Conservation (phyloP, 116 monocot species). For the Posidonia oceanica region DNA sequence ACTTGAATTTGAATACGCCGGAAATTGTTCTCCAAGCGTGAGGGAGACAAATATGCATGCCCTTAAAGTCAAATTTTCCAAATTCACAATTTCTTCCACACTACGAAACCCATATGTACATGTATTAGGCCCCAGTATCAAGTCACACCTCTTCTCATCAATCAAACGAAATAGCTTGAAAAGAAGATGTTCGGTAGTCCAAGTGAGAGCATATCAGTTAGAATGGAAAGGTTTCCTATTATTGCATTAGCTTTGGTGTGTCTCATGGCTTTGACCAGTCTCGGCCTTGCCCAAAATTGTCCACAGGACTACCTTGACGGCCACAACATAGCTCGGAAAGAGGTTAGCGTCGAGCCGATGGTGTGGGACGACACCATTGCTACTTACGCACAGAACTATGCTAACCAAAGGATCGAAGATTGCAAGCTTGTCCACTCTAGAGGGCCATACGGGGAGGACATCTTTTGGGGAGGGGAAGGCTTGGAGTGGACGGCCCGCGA, state of each 20-base stretch:
- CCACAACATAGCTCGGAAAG: background rate
- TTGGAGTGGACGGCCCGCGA: constrained; percentile 6
- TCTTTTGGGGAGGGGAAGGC: constrained; percentile 12
- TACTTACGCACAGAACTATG: constrained; percentile 19
- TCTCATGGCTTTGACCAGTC: background rate
- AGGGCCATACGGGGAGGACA: constrained; percentile 24
- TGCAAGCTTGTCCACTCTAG: constrained; percentile 8
- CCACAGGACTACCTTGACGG: background rate
- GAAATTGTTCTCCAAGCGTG: no score
- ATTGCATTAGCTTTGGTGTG: background rate
- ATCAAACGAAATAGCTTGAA: no score
- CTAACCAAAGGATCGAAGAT: constrained; percentile 11
- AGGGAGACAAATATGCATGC: no score
- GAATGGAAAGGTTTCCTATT: no score
- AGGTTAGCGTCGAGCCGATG: background rate
- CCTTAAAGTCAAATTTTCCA: no score
- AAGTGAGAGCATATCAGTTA: no score
- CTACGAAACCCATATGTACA: no score
- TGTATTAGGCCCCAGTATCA: no score
- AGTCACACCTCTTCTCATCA: no score
- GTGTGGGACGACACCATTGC: constrained; percentile 14
- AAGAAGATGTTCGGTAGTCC: no score
- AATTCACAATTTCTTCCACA: no score
- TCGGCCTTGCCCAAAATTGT: background rate
- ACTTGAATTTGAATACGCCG: no score